Evolutionary conservation across 2,329 filamentous ascomycete genomes (phyloP).

Genomic region (Paraphoma sp.): DNA sequence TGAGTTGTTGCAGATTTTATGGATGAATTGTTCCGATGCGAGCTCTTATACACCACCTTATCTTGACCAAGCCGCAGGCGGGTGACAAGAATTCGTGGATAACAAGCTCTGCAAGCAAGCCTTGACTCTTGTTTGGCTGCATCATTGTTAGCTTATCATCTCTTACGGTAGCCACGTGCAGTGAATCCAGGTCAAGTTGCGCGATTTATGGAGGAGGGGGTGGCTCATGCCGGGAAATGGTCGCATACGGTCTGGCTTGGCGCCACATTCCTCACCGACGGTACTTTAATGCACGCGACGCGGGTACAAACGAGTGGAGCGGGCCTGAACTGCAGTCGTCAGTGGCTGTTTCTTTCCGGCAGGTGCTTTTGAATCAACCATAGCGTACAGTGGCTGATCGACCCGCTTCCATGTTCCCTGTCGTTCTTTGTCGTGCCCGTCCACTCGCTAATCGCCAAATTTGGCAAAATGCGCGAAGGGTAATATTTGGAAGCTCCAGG

Average conservation of each 20-base stretch:
- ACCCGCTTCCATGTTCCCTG: not conserved
- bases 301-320: not conserved
- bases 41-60: constrained; percentile 5
- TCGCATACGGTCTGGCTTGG: constrained; percentile 3
- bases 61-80: constrained; percentile 1
- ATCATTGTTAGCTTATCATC: not conserved
- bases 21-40: not conserved
- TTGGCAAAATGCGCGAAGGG: not conserved
- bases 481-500: too few relatives aligned
- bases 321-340: not conserved
- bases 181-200: not conserved
- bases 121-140: not conserved
- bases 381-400: not conserved
- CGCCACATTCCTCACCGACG: constrained; percentile 3
- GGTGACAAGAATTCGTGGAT: constrained; percentile 1
- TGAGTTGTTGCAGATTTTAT: not conserved
- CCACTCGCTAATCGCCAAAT: not conserved
- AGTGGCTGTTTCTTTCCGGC: not conserved
- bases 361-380: not conserved
- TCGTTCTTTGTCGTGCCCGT: not conserved
- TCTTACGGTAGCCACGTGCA: not conserved
- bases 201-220: constrained; percentile 9
- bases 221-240: constrained; percentile 1
- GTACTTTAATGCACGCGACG: not conserved
- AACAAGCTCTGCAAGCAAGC: constrained; percentile 5